Evolutionary conservation across 2,329 filamentous ascomycete species (phyloP).

Genomic region (Talaromyces sp.): DNA sequence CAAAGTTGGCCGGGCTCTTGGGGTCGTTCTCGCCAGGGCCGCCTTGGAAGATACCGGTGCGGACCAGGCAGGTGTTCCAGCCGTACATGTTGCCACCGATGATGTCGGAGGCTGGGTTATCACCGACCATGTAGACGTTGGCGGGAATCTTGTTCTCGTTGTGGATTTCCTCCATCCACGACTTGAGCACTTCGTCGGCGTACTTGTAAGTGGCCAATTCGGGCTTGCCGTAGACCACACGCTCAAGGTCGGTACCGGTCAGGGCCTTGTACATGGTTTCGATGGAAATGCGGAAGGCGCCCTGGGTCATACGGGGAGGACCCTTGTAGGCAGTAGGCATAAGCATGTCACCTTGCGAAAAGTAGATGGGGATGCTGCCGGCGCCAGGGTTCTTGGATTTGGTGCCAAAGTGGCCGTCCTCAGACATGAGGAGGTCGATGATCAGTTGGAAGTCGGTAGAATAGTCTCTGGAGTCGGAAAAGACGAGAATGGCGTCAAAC

Average conservation of each 20-base stretch:
- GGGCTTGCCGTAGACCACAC: constrained; percentile 72
- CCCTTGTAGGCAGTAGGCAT: constrained; percentile 63
- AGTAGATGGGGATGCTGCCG: constrained; percentile 70
- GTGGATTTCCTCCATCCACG: constrained; percentile 74
- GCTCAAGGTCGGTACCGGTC: constrained; percentile 66
- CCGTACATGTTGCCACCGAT: constrained; percentile 75
- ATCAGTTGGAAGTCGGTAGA: constrained; percentile 73
- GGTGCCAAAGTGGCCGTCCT: constrained; percentile 64
- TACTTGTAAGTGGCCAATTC: constrained; percentile 74
- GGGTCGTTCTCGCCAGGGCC: constrained; percentile 62
- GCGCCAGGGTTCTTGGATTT: constrained; percentile 61
- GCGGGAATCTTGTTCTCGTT: constrained; percentile 63
- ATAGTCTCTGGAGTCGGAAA: constrained; percentile 70
- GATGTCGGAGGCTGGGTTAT: constrained; percentile 71
- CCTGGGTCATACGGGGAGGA: constrained; percentile 65
- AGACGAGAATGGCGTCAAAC: constrained; percentile 71
- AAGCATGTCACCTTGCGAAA: constrained; percentile 60
- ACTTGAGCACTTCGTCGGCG: constrained; percentile 66
- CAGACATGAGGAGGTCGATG: constrained; percentile 64
- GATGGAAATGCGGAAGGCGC: constrained; percentile 69
- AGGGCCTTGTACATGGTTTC: constrained; percentile 63
- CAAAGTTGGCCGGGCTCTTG: constrained; percentile 72
- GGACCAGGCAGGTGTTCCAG: constrained; percentile 75
- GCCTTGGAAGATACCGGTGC: constrained; percentile 74
- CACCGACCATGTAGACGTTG: constrained; percentile 73